Percentiles rank a stretch among this genome's conserved stretches.
Evolutionary conservation across 345 rosid genomes (phyloP).

Genomic region (Arabis hirsuta): DNA sequence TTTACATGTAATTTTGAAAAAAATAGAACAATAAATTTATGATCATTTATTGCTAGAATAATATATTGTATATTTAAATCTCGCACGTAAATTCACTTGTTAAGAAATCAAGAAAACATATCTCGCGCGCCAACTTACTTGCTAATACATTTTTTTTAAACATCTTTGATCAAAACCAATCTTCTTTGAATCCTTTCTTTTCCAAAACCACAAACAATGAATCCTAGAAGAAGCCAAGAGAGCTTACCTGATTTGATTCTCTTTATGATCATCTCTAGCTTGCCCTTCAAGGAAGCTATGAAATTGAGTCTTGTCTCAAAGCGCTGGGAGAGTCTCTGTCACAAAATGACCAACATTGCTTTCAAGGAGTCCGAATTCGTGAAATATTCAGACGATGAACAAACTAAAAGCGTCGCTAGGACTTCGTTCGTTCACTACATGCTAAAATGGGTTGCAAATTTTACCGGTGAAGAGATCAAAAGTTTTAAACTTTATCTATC

Average conservation of each 20-base stretch:
- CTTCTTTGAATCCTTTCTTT: neutral
- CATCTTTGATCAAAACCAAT: neutral
- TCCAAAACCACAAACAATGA: neutral
- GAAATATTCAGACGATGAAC: neutral
- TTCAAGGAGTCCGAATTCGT: neutral
- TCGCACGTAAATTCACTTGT: no score
- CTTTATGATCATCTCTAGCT: neutral
- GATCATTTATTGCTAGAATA: no score
- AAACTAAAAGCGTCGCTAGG: slow-evolving; percentile 10
- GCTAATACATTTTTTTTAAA: no score
- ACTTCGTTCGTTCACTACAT: slow-evolving; percentile 25
- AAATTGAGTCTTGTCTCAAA: neutral
- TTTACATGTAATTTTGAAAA: no score
- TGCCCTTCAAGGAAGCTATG: neutral
- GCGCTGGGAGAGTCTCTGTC: neutral
- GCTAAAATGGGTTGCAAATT: slow-evolving; percentile 16
- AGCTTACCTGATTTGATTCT: neutral
- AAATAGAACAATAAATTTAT: no score
- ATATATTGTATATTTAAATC: no score
- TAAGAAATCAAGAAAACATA: no score
- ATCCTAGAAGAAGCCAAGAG: neutral
- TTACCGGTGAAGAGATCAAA: neutral
- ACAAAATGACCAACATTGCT: neutral
- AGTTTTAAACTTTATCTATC: slow-evolving; percentile 40
- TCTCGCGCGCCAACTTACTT: neutral